Evolutionary conservation across 306 rosid genomes (phyloP).

Genomic region (Malus sieversii): DNA sequence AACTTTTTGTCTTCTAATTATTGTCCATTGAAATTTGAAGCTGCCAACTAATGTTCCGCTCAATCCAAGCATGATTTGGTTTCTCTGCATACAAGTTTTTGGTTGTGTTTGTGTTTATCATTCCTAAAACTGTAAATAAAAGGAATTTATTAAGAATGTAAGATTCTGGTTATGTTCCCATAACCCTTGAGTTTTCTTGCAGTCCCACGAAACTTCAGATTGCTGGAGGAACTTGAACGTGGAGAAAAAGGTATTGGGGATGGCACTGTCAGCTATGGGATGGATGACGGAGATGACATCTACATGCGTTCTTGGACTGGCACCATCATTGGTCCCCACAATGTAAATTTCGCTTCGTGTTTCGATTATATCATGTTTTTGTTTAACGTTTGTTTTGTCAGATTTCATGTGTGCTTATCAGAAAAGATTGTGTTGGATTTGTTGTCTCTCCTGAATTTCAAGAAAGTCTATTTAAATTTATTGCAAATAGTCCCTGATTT

Average conservation of each 20-base stretch:
- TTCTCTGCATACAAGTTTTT: neutral
- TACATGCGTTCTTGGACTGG: slow-evolving; percentile 68
- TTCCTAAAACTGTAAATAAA: neutral
- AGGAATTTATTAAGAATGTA: neutral
- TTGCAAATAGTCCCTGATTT: neutral
- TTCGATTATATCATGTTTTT: neutral
- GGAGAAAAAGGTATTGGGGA: slow-evolving; percentile 95
- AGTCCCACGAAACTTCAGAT: slow-evolving; percentile 99
- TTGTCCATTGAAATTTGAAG: neutral
- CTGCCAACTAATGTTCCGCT: neutral
- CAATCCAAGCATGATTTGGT: neutral
- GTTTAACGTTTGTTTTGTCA: neutral
- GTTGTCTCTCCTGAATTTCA: neutral
- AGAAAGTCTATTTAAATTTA: neutral
- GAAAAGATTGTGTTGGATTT: neutral
- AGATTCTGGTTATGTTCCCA: neutral
- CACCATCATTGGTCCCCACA: slow-evolving; percentile 94
- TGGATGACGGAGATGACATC: slow-evolving; percentile 99
- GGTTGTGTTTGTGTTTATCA: neutral
- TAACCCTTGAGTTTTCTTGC: slow-evolving; percentile 18
- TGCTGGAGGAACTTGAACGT: slow-evolving; percentile 98
- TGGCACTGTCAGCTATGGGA: slow-evolving; percentile 92
- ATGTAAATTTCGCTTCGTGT: slow-evolving; percentile 40
- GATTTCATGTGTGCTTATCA: neutral
- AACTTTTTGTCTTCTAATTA: too few relatives aligned